These are phyloP conservation scores for Ogataea ganodermae DNA, from an alignment of 805 yeast genomes.

Conservation along the genomic window DNA sequence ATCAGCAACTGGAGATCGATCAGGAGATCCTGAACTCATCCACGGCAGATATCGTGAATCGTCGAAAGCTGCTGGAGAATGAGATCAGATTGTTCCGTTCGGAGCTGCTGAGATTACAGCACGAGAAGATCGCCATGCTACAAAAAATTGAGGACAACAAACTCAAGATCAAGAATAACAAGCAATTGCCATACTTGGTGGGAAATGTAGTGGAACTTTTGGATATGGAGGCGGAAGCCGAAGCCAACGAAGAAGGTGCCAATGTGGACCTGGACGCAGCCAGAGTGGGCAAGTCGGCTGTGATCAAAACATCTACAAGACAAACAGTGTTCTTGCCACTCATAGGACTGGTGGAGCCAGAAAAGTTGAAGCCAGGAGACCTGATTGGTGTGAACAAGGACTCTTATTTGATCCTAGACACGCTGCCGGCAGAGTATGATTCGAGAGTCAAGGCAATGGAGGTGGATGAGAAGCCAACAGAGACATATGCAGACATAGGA, in stretches of 20 bases:
- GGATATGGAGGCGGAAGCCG: constrained; percentile 82
- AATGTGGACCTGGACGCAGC: constrained; percentile 91
- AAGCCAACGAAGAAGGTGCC: constrained; percentile 89
- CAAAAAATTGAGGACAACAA: constrained; percentile 94
- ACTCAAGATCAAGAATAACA: constrained; percentile 93
- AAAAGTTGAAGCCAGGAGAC: constrained; percentile 93
- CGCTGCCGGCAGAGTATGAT: constrained; percentile 95
- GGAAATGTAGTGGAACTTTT: constrained; percentile 95
- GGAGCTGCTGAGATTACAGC: constrained; percentile 85
- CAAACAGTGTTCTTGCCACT: constrained; percentile 96
- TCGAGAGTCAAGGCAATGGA: constrained; percentile 98
- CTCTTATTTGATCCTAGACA: constrained; percentile 88
- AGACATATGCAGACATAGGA: constrained; percentile 95
- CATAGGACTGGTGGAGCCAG: constrained; percentile 93
- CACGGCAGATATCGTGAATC: constrained; percentile 78
- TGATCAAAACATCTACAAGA: constrained; percentile 94
- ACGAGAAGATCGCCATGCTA: constrained; percentile 89
- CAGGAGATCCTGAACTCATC: constrained; percentile 78
- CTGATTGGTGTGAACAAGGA: constrained; percentile 97
- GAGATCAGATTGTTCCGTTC: constrained; percentile 94
- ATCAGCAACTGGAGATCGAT: constrained; percentile 65
- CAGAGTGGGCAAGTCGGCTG: constrained; percentile 95
- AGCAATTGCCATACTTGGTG: constrained; percentile 92
- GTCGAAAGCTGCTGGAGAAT: constrained; percentile 86
- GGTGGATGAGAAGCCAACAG: constrained; percentile 98